Base-by-base conservation (phyloP, 2,329 filamentous ascomycete species). In the Exophiala bonariae region DNA sequence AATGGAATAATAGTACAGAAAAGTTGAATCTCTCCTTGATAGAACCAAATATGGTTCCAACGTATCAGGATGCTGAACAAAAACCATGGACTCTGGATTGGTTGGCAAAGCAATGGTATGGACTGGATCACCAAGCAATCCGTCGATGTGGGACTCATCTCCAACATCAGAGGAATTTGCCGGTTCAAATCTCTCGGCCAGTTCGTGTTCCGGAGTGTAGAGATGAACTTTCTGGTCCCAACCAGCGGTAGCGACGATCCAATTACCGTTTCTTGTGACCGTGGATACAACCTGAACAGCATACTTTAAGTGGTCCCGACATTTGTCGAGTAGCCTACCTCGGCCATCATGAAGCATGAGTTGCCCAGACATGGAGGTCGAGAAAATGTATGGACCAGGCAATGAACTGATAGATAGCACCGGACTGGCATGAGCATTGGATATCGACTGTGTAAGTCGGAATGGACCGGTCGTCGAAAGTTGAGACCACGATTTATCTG, bases 231-330 rank as follows among this genome's bases (percentile, higher is more conserved):
- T 81, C 20, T 72, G 66, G 59, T 84, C 81, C 81, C 81, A 84
- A 17, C 79, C 80, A 3, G 80, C 81, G 10, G 77, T 83, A 4
- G 79, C 80, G 34, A 59, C 47, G 30, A 60, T 49, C 47, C 49
- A 53, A 20, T 33, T 46, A 8, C 40, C 44, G 8, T 53, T 36
- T 17, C 30, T 33, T 3, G 64, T 50, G 13, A 48, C 48, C 11
- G 43, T 45, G 16, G 57, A 57, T 10, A 59, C 57, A 3, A 65
- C 56, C n/a, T 78, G 77, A 44, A 83, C 77, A 6, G 76, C 69
- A 61, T 82, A 84, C 57, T 83, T 84, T 17, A 65, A 60, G 56
- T 84, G 80, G 52, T 83, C 80, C 46, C 72, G 75, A 36, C 80
- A 69, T 47, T 68, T 68, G 20, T 75, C 72, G 13, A 56, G 16